phyloP scores from a whole-genome alignment of 768 basidiomycete species.

The Clavulina sp. region DNA sequence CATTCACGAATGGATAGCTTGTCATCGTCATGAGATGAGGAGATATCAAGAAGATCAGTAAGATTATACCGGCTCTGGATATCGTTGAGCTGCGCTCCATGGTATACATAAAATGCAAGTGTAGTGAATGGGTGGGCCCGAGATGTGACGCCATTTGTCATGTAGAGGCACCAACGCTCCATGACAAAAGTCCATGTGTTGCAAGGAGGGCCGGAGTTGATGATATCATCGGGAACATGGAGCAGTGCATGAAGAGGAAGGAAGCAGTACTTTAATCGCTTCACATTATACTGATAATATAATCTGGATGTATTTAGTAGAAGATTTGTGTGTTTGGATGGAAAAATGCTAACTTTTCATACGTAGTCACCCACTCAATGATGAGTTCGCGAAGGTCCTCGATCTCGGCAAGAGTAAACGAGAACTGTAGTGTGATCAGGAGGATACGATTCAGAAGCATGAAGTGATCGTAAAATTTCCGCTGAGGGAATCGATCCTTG shows the following conservation, averaged over 20 bases:
- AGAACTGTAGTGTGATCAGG: conserved; percentile 1
- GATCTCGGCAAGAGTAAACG: background rate
- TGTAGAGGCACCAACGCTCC: conserved; percentile 21
- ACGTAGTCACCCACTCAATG: conserved; percentile 13
- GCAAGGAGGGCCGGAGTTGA: conserved; percentile 20
- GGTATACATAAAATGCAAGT: conserved; percentile 15
- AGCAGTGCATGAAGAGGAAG: conserved; percentile 21
- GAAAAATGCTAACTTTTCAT: conserved; percentile 21
- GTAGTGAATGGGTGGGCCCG: conserved; percentile 17
- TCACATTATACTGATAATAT: conserved; percentile 20
- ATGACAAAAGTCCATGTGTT: conserved; percentile 22
- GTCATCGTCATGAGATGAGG: conserved; percentile 7
- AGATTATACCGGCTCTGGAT: conserved; percentile 17
- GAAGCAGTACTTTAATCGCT: conserved; percentile 18
- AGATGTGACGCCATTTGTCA: conserved; percentile 15
- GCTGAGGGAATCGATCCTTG: background rate
- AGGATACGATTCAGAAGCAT: background rate
- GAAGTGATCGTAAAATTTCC: conserved; percentile 4
- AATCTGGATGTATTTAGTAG: conserved; percentile 17
- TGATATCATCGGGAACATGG: conserved; percentile 21
- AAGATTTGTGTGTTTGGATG: conserved; percentile 12
- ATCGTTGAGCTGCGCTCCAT: conserved; percentile 17
- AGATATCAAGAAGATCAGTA: conserved; percentile 13
- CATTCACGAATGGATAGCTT: background rate
- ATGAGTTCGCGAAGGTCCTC: background rate